Conservation (phyloP, 1,284 basidiomycete species). For the Austroboletus novae-zelandiae region DNA sequence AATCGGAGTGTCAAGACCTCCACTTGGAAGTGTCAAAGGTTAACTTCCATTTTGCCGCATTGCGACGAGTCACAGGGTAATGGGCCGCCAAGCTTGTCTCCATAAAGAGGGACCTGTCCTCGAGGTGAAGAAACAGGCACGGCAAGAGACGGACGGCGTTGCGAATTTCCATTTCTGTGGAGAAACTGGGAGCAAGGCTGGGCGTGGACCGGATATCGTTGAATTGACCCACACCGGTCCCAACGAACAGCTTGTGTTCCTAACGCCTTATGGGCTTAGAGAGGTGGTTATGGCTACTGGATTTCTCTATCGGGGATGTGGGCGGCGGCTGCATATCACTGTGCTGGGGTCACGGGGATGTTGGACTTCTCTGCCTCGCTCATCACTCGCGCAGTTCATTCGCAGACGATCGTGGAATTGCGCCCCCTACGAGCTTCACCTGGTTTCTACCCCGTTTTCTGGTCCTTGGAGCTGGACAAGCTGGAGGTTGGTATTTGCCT, state of each 20-base stretch:
- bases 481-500: slow-evolving; percentile 20
- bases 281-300: slow-evolving; percentile 7
- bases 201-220: slow-evolving; percentile 1
- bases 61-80: neutral
- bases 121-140: neutral
- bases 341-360: slow-evolving; percentile 18
- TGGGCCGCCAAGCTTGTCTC: neutral
- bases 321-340: slow-evolving; percentile 5
- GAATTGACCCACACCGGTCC: slow-evolving; percentile 5
- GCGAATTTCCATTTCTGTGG: slow-evolving; percentile 6
- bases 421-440: slow-evolving; percentile 1
- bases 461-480: slow-evolving; percentile 5
- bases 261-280: slow-evolving; percentile 7
- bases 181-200: slow-evolving; percentile 1
- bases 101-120: slow-evolving; percentile 6
- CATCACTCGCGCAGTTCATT: slow-evolving; percentile 20
- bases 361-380: slow-evolving; percentile 20
- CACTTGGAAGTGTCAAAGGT: neutral
- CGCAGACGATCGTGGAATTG: slow-evolving; percentile 11
- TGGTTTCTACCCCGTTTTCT: slow-evolving; percentile 5
- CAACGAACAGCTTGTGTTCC: slow-evolving; percentile 6
- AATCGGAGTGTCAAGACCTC: neutral
- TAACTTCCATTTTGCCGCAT: slow-evolving; percentile 3
- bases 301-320: slow-evolving; percentile 18
- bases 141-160: neutral